These are phyloP conservation scores for Eucalyptus melliodora DNA, from an alignment of 345 rosid species.

Conservation along the genomic window DNA sequence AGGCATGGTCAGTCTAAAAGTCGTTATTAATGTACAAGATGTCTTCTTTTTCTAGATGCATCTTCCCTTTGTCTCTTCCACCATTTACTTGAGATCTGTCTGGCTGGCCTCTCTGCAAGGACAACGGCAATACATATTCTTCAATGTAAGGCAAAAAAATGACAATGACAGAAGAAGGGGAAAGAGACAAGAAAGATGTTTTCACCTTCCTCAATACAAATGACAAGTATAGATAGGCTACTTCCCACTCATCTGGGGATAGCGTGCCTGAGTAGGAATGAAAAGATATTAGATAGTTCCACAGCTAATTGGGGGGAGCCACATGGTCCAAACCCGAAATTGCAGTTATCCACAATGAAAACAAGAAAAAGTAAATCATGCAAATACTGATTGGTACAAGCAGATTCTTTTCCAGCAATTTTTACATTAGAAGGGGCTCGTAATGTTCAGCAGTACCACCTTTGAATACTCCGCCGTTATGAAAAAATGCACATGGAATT, in stretches of 20 bases:
- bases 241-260: conserved; percentile 97
- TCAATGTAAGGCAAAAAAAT: neutral
- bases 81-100: conserved; percentile 33
- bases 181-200: neutral
- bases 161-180: neutral
- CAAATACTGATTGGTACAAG: neutral
- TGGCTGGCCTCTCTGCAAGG: conserved; percentile 59
- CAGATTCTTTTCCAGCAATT: neutral
- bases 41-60: conserved; percentile 67
- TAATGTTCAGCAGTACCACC: neutral
- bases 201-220: conserved; percentile 83
- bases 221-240: conserved; percentile 71
- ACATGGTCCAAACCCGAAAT: neutral
- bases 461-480: neutral
- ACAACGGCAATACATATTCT: neutral
- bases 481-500: neutral
- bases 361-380: neutral
- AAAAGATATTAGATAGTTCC: neutral
- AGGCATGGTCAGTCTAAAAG: neutral
- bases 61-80: conserved; percentile 65
- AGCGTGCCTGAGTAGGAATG: conserved; percentile 44
- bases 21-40: conserved; percentile 31
- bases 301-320: neutral
- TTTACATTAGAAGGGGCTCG: neutral
- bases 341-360: neutral